Evolutionary conservation across 1,139 yeast genomes (phyloP).

Genomic region (Geotrichum phurueaensis): DNA sequence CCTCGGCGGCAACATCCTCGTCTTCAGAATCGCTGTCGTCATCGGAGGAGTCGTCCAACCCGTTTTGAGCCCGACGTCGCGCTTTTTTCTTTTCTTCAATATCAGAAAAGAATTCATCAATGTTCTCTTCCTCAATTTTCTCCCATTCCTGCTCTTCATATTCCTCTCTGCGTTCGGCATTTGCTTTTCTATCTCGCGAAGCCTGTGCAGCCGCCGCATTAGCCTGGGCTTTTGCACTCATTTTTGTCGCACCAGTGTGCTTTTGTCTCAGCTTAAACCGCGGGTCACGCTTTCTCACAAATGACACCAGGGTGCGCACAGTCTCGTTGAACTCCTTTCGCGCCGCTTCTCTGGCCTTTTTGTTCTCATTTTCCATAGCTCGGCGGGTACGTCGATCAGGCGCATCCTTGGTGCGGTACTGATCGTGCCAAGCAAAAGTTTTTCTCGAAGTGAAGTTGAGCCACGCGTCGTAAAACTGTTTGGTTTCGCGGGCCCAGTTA

Average conservation of each 20-base stretch:
- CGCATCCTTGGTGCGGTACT: conserved; percentile 72
- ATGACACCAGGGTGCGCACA: conserved; percentile 63
- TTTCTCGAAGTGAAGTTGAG: conserved; percentile 65
- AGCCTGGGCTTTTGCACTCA: conserved; percentile 20
- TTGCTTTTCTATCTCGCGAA: conserved; percentile 44
- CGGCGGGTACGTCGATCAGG: conserved; percentile 86
- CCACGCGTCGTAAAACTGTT: conserved; percentile 75
- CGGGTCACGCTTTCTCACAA: conserved; percentile 73
- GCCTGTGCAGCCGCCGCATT: conserved; percentile 50
- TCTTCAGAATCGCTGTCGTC: conserved; percentile 11
- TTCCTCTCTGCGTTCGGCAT: conserved; percentile 32
- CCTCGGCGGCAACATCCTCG: neutral
- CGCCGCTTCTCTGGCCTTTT: conserved; percentile 71
- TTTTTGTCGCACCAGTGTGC: conserved; percentile 41
- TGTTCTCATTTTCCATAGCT: conserved; percentile 85
- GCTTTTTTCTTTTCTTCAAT: conserved; percentile 14
- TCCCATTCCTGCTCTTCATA: conserved; percentile 84
- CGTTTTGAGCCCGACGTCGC: neutral
- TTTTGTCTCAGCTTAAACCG: conserved; percentile 48
- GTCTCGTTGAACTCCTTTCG: conserved; percentile 80
- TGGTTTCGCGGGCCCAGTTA: conserved; percentile 52
- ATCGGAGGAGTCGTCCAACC: conserved; percentile 7
- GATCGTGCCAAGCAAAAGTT: conserved; percentile 81
- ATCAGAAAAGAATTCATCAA: conserved; percentile 27
- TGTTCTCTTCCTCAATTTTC: conserved; percentile 41